These are phyloP conservation scores for Alternaria sp. DNA, from an alignment of 2,329 filamentous ascomycete species.

Conservation along the genomic window DNA sequence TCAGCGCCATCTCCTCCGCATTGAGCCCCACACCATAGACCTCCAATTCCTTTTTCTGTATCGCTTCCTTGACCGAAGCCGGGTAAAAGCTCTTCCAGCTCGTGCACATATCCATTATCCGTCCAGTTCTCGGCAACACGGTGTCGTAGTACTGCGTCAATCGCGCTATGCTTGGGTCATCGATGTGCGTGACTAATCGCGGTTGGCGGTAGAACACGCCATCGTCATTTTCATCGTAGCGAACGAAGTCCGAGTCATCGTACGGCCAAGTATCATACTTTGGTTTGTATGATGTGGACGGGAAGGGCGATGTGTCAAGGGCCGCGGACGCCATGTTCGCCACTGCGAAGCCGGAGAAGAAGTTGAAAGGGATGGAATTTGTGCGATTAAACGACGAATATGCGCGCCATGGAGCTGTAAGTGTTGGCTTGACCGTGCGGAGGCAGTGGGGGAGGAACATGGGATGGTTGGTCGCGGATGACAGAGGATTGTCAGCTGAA, in stretches of 20 bases:
- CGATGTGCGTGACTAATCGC: constrained; percentile 64
- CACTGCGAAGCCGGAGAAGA: constrained; percentile 21
- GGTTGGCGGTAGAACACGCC: constrained; percentile 53
- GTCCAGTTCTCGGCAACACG: constrained; percentile 53
- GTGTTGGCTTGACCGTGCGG: neutral
- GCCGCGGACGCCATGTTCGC: constrained; percentile 15
- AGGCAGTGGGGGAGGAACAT: constrained; percentile 17
- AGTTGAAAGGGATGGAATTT: constrained; percentile 19
- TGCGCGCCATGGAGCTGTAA: constrained; percentile 9
- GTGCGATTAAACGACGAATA: constrained; percentile 12
- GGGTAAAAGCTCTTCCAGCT: constrained; percentile 62
- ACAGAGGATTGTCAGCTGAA: neutral
- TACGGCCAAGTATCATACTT: constrained; percentile 36
- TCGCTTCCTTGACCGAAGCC: constrained; percentile 38
- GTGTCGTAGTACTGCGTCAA: constrained; percentile 59
- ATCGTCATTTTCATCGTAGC: constrained; percentile 50
- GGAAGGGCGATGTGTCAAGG: constrained; percentile 9
- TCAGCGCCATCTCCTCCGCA: constrained; percentile 55
- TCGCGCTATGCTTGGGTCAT: constrained; percentile 58
- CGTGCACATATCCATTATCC: constrained; percentile 61
- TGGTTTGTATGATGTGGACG: constrained; percentile 24
- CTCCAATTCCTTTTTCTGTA: constrained; percentile 44
- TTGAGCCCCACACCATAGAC: constrained; percentile 63
- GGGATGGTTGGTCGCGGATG: neutral
- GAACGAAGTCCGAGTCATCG: constrained; percentile 47